phyloP scores from a whole-genome alignment of 306 rosid species.

The Casuarina glauca region DNA sequence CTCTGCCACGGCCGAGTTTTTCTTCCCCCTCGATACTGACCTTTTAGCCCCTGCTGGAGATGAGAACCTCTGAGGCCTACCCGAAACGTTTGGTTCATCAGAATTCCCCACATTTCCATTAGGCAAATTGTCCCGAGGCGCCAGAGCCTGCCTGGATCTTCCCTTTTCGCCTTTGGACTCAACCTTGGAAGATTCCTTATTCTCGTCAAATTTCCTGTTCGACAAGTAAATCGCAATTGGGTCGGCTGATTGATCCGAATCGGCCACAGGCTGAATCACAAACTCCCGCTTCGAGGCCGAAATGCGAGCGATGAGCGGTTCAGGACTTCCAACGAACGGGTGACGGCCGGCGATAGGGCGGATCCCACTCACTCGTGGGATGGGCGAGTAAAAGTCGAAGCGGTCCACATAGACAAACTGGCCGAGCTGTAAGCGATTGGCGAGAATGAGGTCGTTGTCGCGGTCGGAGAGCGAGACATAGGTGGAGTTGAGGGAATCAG shows the following conservation, averaged over 20 bases:
- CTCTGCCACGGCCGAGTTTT: slow-evolving; percentile 39
- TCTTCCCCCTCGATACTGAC: slow-evolving; percentile 56
- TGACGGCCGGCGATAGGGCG: slow-evolving; percentile 88
- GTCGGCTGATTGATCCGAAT: slow-evolving; percentile 60
- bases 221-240: slow-evolving; percentile 62
- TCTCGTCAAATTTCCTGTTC: slow-evolving; percentile 30
- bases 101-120: slow-evolving; percentile 27
- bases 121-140: slow-evolving; percentile 58
- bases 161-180: slow-evolving; percentile 30
- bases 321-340: slow-evolving; percentile 68
- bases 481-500: slow-evolving; percentile 91
- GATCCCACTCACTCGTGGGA: slow-evolving; percentile 63
- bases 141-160: slow-evolving; percentile 59
- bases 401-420: slow-evolving; percentile 86
- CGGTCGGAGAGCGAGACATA: slow-evolving; percentile 81
- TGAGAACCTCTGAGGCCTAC: slow-evolving; percentile 66
- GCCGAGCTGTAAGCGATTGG: slow-evolving; percentile 85
- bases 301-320: slow-evolving; percentile 65
- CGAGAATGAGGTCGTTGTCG: slow-evolving; percentile 79
- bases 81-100: slow-evolving; percentile 26
- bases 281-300: slow-evolving; percentile 59
- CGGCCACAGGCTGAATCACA: slow-evolving; percentile 72
- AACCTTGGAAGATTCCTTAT: slow-evolving; percentile 7
- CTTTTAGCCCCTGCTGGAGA: slow-evolving; percentile 82
- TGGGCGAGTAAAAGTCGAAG: slow-evolving; percentile 67